These are phyloP conservation scores for Aspergillus sergii DNA, from an alignment of 2,329 filamentous ascomycete species.

Conservation along the genomic window DNA sequence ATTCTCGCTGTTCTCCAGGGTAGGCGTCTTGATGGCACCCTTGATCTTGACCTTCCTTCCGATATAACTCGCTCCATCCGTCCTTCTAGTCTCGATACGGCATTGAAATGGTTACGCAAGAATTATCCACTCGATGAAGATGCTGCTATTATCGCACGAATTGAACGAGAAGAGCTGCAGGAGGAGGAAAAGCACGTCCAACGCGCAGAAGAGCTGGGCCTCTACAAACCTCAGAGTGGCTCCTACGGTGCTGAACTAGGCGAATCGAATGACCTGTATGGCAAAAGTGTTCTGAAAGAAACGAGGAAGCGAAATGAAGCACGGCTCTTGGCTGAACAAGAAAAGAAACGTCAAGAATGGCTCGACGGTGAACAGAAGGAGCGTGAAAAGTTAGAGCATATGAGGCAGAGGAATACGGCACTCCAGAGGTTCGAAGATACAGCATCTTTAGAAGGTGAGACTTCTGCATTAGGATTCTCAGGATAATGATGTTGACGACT, in stretches of 20 bases:
- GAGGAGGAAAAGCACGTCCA: slow-evolving; percentile 40
- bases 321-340: slow-evolving; percentile 46
- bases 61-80: slow-evolving; percentile 40
- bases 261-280: slow-evolving; percentile 45
- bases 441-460: slow-evolving; percentile 39
- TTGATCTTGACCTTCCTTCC: slow-evolving; percentile 46
- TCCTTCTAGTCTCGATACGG: slow-evolving; percentile 36
- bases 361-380: slow-evolving; percentile 53
- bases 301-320: slow-evolving; percentile 44
- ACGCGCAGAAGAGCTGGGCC: slow-evolving; percentile 43
- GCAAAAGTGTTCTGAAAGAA: slow-evolving; percentile 45
- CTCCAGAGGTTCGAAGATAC: slow-evolving; percentile 40
- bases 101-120: slow-evolving; percentile 45
- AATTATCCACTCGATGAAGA: slow-evolving; percentile 51
- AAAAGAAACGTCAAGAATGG: slow-evolving; percentile 55
- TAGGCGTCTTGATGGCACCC: slow-evolving; percentile 47
- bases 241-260: slow-evolving; percentile 44
- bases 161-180: slow-evolving; percentile 43
- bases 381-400: slow-evolving; percentile 33
- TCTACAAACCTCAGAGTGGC: slow-evolving; percentile 49
- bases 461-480: background rate
- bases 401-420: slow-evolving; percentile 37
- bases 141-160: slow-evolving; percentile 49
- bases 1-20: slow-evolving; percentile 44
- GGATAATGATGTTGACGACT: background rate